Evolutionary conservation across 208 protist genomes (phyloP).

Genomic region (Trypanosoma avium): DNA sequence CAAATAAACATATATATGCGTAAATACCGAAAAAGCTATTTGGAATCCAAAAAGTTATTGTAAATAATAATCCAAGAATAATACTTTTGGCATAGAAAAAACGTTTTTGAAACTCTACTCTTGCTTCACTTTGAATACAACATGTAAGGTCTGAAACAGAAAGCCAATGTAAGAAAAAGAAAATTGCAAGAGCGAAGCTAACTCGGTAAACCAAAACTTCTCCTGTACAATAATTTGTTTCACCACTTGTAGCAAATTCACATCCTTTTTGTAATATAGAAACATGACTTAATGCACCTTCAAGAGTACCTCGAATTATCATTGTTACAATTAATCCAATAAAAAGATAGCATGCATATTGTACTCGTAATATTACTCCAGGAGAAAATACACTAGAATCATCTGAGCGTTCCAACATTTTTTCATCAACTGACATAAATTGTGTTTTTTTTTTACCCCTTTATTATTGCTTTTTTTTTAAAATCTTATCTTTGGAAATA

Average conservation of each 20-base stretch:
- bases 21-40: conserved; percentile 85
- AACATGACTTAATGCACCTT: conserved; percentile 49
- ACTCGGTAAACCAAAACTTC: conserved; percentile 87
- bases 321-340: conserved; percentile 66
- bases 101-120: conserved; percentile 70
- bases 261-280: conserved; percentile 65
- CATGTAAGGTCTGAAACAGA: conserved; percentile 87
- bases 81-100: conserved; percentile 84
- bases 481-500: not conserved
- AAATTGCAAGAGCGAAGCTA: conserved; percentile 76
- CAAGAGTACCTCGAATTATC: conserved; percentile 52
- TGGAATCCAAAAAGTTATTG: conserved; percentile 74
- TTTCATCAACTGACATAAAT: conserved; percentile 7
- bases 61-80: conserved; percentile 60
- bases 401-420: not conserved
- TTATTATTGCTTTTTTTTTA: conserved; percentile 18
- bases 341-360: conserved; percentile 84
- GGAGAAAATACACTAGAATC: conserved; percentile 34
- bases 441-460: too few species aligned
- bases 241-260: conserved; percentile 20
- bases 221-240: conserved; percentile 38
- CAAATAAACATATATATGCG: conserved; percentile 82
- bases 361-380: conserved; percentile 64
- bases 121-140: conserved; percentile 69
- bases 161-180: conserved; percentile 85